A percentile compares a stretch with the other conserved stretches of the same genome.
These are phyloP conservation scores for Wickerhamomyces sp. DNA, from an alignment of 1,139 yeast genomes.

Conservation along the genomic window DNA sequence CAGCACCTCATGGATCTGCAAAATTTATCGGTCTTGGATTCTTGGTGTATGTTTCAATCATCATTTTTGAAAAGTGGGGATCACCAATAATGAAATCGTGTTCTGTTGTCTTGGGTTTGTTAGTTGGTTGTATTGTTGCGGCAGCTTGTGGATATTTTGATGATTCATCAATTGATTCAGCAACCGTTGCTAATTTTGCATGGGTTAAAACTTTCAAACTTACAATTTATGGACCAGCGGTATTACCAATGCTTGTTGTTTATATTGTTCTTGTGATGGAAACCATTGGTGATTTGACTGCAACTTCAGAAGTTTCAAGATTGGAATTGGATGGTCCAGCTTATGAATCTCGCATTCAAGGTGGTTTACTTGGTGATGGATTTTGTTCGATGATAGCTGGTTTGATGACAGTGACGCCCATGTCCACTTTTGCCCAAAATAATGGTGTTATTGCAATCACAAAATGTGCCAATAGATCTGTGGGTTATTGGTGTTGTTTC, in stretches of 20 bases:
- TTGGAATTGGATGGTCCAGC: conserved; percentile 73
- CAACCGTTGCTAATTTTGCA: conserved; percentile 77
- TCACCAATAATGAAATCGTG: conserved; percentile 91
- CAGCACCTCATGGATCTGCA: conserved; percentile 80
- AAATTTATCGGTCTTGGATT: conserved; percentile 83
- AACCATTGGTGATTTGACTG: conserved; percentile 87
- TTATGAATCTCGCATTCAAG: conserved; percentile 84
- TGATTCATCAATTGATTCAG: conserved; percentile 47
- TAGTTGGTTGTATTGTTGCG: conserved; percentile 87
- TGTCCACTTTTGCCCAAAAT: conserved; percentile 89
- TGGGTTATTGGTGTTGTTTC: conserved; percentile 87
- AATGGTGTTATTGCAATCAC: conserved; percentile 91
- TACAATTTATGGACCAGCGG: conserved; percentile 74
- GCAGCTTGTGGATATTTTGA: conserved; percentile 85
- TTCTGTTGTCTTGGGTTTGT: conserved; percentile 79
- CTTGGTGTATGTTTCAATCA: conserved; percentile 67
- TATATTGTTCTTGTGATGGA: conserved; percentile 75
- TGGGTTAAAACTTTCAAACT: conserved; percentile 85
- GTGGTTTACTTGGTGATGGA: conserved; percentile 83
- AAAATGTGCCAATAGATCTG: conserved; percentile 80
- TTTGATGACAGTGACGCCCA: conserved; percentile 70
- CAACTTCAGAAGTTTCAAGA: conserved; percentile 85
- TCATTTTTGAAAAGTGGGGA: conserved; percentile 78
- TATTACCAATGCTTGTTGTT: conserved; percentile 81
- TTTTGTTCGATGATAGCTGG: conserved; percentile 68